These are phyloP conservation scores for Grosmannia clavigera DNA, from an alignment of 2,329 filamentous ascomycete genomes.

Conservation along the genomic window DNA sequence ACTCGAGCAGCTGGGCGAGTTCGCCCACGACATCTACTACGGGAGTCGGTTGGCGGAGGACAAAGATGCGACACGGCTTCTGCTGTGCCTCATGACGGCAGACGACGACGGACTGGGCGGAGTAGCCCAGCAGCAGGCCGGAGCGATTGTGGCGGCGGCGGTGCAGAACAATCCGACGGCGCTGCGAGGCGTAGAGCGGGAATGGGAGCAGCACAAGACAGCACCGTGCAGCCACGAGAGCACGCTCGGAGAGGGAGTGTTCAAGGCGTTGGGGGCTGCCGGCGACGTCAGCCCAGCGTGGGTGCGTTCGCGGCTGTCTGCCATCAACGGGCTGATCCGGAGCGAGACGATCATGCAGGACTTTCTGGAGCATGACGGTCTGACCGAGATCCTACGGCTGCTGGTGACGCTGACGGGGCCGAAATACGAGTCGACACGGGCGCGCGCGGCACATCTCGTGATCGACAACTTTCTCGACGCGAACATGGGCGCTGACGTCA, in stretches of 20 bases:
- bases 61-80: constrained; percentile 35
- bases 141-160: constrained; percentile 43
- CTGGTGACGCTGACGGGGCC: constrained; percentile 28
- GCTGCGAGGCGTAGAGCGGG: constrained; percentile 34
- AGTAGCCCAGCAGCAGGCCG: constrained; percentile 32
- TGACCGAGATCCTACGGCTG: constrained; percentile 40
- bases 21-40: constrained; percentile 59
- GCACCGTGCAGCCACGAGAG: constrained; percentile 21
- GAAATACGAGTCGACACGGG: constrained; percentile 37
- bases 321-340: constrained; percentile 44
- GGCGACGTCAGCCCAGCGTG: constrained; percentile 13
- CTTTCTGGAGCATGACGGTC: constrained; percentile 43
- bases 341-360: constrained; percentile 36
- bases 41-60: constrained; percentile 50
- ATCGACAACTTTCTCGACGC: constrained; percentile 56
- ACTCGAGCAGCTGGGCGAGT: constrained; percentile 46
- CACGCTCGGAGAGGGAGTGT: not conserved
- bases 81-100: constrained; percentile 43
- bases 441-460: constrained; percentile 44
- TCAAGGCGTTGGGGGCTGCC: not conserved
- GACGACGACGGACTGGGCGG: constrained; percentile 14
- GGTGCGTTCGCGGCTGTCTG: constrained; percentile 29
- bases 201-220: constrained; percentile 31
- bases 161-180: constrained; percentile 55
- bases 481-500: constrained; percentile 45